A percentile compares a stretch with the other conserved stretches of the same genome.
phyloP scores from a whole-genome alignment of 164 flowering plant species.

The Magnolia sinica region DNA sequence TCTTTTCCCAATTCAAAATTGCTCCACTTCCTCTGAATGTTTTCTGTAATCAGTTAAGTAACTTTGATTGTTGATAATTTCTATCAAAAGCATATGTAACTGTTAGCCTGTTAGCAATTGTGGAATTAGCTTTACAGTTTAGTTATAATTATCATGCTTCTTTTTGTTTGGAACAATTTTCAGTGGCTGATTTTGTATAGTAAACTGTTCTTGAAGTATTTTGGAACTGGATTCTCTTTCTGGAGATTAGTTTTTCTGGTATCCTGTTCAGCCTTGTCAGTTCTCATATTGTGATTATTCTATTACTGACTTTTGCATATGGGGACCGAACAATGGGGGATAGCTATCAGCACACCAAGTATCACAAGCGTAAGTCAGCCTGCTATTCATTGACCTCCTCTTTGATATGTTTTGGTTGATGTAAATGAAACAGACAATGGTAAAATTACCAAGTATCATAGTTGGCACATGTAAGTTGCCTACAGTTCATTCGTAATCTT shows the following conservation, averaged over 20 bases:
- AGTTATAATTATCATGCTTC: too few relatives aligned
- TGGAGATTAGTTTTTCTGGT: not conserved
- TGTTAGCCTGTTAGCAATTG: too few relatives aligned
- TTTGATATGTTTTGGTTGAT: not conserved
- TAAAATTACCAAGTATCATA: not conserved
- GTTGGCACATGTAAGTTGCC: not conserved
- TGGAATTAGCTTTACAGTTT: too few relatives aligned
- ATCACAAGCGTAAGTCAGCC: slow-evolving; percentile 88
- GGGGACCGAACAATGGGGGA: slow-evolving; percentile 21
- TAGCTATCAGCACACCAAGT: slow-evolving; percentile 95
- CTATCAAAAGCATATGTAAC: too few relatives aligned
- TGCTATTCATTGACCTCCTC: not conserved
- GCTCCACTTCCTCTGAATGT: too few relatives aligned
- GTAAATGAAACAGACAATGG: not conserved
- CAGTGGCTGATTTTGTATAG: too few relatives aligned
- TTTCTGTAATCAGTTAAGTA: too few relatives aligned
- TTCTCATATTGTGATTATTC: not conserved
- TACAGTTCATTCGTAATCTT: not conserved
- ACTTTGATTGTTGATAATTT: too few relatives aligned
- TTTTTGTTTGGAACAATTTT: too few relatives aligned
- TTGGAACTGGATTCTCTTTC: not conserved
- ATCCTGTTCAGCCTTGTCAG: not conserved
- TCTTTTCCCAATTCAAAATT: too few relatives aligned
- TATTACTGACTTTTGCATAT: slow-evolving; percentile 46
- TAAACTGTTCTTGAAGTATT: not conserved